Conservation (phyloP, 2,329 filamentous ascomycete species). For the Fusarium keratoplasticum region DNA sequence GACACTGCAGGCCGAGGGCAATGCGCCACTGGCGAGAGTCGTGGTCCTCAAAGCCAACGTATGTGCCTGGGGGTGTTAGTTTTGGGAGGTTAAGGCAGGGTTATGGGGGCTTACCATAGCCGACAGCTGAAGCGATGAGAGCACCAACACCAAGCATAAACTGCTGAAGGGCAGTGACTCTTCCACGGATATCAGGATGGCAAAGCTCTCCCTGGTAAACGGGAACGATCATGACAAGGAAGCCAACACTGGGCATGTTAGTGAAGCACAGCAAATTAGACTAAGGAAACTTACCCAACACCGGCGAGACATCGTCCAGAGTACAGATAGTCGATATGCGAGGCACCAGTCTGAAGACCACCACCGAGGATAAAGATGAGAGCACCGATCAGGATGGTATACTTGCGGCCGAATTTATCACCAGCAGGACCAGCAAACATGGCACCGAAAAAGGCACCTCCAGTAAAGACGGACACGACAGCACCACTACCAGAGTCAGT, state of each 20-base stretch:
- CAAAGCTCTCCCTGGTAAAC: conserved; percentile 84
- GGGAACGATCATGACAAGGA: conserved; percentile 57
- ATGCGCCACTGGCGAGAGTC: conserved; percentile 52
- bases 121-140: conserved; percentile 78
- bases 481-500: conserved; percentile 21
- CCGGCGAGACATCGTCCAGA: conserved; percentile 77
- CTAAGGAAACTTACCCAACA: conserved; percentile 54
- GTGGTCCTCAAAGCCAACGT: conserved; percentile 40
- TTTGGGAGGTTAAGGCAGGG: not conserved
- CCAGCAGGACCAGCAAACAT: conserved; percentile 71
- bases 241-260: conserved; percentile 49
- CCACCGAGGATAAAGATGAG: conserved; percentile 79
- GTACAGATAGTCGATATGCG: conserved; percentile 70
- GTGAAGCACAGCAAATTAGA: not conserved
- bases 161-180: conserved; percentile 81
- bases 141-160: conserved; percentile 85
- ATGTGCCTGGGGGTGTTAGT: conserved; percentile 42
- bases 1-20: conserved; percentile 74
- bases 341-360: conserved; percentile 77
- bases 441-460: conserved; percentile 79
- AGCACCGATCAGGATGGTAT: conserved; percentile 78
- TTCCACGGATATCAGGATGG: conserved; percentile 81
- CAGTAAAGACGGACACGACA: conserved; percentile 79
- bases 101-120: conserved; percentile 64
- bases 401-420: conserved; percentile 74